phyloP scores from a whole-genome alignment of 371 early-diverging fungal species.

The Fennellomyces sp. region DNA sequence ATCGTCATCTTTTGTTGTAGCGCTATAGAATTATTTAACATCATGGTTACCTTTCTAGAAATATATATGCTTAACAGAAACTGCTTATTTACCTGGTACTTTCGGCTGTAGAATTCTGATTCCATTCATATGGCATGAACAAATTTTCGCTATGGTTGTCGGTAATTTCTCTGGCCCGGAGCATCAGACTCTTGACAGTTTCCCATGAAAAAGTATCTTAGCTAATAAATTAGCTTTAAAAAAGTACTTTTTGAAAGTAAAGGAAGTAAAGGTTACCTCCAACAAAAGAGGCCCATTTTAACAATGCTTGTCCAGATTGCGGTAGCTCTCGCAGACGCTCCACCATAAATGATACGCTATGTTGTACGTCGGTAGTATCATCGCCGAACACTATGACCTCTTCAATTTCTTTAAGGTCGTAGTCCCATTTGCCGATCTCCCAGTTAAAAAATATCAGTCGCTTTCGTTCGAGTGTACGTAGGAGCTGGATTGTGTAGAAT shows the following conservation, averaged over 20 bases:
- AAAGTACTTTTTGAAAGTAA: constrained; percentile 35
- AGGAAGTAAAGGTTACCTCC: constrained; percentile 47
- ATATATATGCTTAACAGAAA: no score
- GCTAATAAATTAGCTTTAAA: no score
- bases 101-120: no score
- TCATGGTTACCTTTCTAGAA: no score
- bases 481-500: constrained; percentile 39
- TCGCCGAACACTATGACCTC: constrained; percentile 13
- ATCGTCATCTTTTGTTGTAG: no score
- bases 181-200: not conserved
- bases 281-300: constrained; percentile 46
- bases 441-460: constrained; percentile 47
- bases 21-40: no score
- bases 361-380: constrained; percentile 13
- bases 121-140: no score
- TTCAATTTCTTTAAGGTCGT: constrained; percentile 32
- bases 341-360: constrained; percentile 36
- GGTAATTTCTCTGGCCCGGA: not conserved
- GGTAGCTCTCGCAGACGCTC: constrained; percentile 36
- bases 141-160: no score
- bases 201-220: constrained; percentile 37
- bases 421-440: constrained; percentile 49
- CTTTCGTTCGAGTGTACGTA: constrained; percentile 40
- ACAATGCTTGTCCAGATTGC: constrained; percentile 30
- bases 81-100: no score